These are phyloP conservation scores for Ceratobasidium sp. DNA, from an alignment of 1,284 basidiomycete genomes.

Conservation along the genomic window DNA sequence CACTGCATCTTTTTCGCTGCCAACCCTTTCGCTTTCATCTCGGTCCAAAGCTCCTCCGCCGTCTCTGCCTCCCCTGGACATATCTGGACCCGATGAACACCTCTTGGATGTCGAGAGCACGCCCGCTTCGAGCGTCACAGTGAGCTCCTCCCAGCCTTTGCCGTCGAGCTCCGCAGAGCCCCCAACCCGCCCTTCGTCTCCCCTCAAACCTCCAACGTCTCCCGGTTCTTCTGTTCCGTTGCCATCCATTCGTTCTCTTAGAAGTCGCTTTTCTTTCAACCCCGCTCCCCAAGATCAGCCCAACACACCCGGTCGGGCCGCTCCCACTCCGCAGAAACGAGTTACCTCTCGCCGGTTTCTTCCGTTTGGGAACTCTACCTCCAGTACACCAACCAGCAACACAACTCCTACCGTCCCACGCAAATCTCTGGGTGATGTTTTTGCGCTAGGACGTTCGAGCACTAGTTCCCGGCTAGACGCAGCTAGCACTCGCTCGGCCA, in stretches of 20 bases:
- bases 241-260: slow-evolving; percentile 43
- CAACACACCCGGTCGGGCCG: neutral
- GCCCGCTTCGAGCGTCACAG: slow-evolving; percentile 11
- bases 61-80: slow-evolving; percentile 29
- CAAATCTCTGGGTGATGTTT: slow-evolving; percentile 38
- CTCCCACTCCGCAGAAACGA: slow-evolving; percentile 22
- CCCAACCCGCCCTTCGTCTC: neutral
- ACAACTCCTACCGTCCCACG: slow-evolving; percentile 19
- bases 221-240: slow-evolving; percentile 37
- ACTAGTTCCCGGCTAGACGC: slow-evolving; percentile 31
- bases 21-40: slow-evolving; percentile 32
- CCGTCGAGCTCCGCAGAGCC: neutral
- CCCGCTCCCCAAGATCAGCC: slow-evolving; percentile 14
- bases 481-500: slow-evolving; percentile 9
- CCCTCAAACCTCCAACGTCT: slow-evolving; percentile 23
- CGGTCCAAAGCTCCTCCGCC: slow-evolving; percentile 29
- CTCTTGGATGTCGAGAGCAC: slow-evolving; percentile 5
- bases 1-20: slow-evolving; percentile 36
- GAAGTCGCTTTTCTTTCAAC: slow-evolving; percentile 37
- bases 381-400: neutral
- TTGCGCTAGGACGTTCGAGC: slow-evolving; percentile 24
- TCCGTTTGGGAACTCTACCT: slow-evolving; percentile 32
- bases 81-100: neutral
- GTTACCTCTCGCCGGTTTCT: slow-evolving; percentile 37
- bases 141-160: slow-evolving; percentile 16